phyloP scores from a whole-genome alignment of 2,329 filamentous ascomycete species.

The Pseudopyricularia javanii region DNA sequence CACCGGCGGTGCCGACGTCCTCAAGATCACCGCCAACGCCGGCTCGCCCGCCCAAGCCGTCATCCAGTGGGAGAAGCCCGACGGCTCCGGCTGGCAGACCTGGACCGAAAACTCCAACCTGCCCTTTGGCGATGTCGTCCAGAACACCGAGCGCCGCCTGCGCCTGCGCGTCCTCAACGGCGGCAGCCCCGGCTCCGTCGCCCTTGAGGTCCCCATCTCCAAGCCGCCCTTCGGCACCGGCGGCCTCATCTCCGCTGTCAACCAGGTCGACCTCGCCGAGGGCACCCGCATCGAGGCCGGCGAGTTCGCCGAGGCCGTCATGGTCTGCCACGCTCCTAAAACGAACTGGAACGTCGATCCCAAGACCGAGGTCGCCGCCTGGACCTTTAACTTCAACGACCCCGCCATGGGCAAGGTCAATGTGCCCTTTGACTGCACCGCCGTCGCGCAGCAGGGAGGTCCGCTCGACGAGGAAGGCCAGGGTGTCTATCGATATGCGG shows the following conservation, averaged over 20 bases:
- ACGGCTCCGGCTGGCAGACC: conserved; percentile 36
- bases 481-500: conserved; percentile 37
- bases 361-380: conserved; percentile 32
- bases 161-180: conserved; percentile 42
- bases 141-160: conserved; percentile 33
- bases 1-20: conserved; percentile 32
- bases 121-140: conserved; percentile 40
- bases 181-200: conserved; percentile 32
- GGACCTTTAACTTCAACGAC: conserved; percentile 47
- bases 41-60: conserved; percentile 35
- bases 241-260: conserved; percentile 40
- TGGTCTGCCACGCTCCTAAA: conserved; percentile 44
- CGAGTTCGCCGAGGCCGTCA: conserved; percentile 34
- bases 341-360: conserved; percentile 42
- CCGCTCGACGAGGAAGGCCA: conserved; percentile 30
- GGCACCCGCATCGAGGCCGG: conserved; percentile 37
- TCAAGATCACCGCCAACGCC: conserved; percentile 35
- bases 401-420: conserved; percentile 36
- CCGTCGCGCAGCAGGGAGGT: conserved; percentile 38
- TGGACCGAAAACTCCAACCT: conserved; percentile 32
- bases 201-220: conserved; percentile 43
- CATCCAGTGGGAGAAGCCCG: conserved; percentile 40
- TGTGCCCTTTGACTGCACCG: conserved; percentile 38
- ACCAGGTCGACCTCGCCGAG: conserved; percentile 44
- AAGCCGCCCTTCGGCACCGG: conserved; percentile 45